Conservation (phyloP, 2,329 filamentous ascomycete genomes). For the Sporothrix schenckii region DNA sequence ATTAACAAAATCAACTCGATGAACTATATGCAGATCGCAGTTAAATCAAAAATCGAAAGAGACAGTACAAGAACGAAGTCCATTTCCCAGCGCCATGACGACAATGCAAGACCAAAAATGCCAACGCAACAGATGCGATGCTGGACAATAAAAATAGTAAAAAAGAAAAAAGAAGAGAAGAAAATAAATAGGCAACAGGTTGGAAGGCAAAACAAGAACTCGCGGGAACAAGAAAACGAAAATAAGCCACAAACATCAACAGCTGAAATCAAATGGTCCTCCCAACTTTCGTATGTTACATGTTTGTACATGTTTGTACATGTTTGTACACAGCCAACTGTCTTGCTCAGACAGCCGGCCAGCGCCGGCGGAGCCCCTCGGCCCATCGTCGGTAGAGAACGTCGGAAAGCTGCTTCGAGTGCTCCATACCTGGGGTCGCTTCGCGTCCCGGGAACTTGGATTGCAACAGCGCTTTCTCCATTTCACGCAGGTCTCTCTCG, state of each 20-base stretch:
- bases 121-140: conserved; percentile 18
- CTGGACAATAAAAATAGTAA: conserved; percentile 1
- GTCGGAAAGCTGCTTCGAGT: conserved; percentile 84
- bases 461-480: conserved; percentile 54
- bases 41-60: neutral
- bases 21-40: conserved; percentile 23
- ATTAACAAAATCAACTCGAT: conserved; percentile 12
- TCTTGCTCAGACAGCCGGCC: conserved; percentile 34
- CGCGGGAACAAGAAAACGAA: neutral
- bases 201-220: conserved; percentile 1
- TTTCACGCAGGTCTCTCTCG: conserved; percentile 51
- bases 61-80: neutral
- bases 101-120: conserved; percentile 13
- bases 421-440: conserved; percentile 77
- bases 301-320: neutral
- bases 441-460: conserved; percentile 60
- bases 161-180: neutral
- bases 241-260: conserved; percentile 15
- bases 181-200: neutral
- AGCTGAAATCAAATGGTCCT: neutral
- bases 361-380: conserved; percentile 68
- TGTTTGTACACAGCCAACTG: neutral
- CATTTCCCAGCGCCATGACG: conserved; percentile 6
- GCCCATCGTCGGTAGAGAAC: conserved; percentile 90
- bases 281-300: neutral